Percentiles rank a stretch among this genome's conserved stretches.
These are phyloP conservation scores for Suillus subalutaceus DNA, from an alignment of 768 basidiomycete genomes.

Conservation along the genomic window DNA sequence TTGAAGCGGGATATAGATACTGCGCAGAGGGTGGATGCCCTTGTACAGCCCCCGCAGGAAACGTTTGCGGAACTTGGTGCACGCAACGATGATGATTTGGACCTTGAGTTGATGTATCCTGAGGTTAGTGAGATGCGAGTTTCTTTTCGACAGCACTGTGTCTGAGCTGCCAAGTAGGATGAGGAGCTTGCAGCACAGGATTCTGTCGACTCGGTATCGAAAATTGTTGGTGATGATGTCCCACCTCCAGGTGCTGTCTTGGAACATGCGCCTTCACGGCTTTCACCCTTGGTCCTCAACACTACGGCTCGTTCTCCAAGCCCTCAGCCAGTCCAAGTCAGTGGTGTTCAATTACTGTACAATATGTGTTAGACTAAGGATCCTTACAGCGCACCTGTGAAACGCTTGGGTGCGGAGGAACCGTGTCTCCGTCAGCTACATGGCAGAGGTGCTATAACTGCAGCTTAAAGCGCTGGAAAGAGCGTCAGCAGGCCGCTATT, in stretches of 20 bases:
- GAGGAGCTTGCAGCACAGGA: background rate
- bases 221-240: background rate
- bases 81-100: slow-evolving; percentile 11
- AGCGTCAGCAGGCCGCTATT: slow-evolving; percentile 4
- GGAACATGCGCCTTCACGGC: too few relatives aligned
- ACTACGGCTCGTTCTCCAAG: background rate
- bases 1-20: slow-evolving; percentile 4
- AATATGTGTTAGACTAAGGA: background rate
- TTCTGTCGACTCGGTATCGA: background rate
- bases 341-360: background rate
- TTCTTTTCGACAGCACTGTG: background rate
- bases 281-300: background rate
- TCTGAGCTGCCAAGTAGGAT: slow-evolving; percentile 1
- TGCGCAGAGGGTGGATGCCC: background rate
- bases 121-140: slow-evolving; percentile 18
- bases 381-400: slow-evolving; percentile 21
- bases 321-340: background rate
- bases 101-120: slow-evolving; percentile 27
- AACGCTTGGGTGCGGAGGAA: slow-evolving; percentile 18
- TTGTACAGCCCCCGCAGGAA: background rate
- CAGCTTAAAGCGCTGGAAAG: slow-evolving; percentile 23
- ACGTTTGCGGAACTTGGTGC: background rate
- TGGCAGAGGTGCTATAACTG: slow-evolving; percentile 25
- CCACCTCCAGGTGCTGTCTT: background rate
- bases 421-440: slow-evolving; percentile 8